Evolutionary conservation across 2,329 filamentous ascomycete species (phyloP).

Genomic region (Ascochyta fabae): DNA sequence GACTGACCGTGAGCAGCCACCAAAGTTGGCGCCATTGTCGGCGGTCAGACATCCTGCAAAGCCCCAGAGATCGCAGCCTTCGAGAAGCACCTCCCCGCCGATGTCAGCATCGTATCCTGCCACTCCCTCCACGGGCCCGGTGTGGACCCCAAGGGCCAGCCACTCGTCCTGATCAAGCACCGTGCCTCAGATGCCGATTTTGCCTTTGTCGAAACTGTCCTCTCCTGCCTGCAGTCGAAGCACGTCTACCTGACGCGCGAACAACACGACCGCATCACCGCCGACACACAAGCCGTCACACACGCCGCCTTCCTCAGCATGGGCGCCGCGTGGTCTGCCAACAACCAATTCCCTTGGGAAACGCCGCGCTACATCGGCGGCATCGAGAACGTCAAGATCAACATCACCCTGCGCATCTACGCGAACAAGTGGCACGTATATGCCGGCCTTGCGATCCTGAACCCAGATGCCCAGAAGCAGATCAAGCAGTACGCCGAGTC

Average conservation of each 20-base stretch:
- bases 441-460: conserved; percentile 93
- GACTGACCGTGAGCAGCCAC: conserved; percentile 67
- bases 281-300: conserved; percentile 96
- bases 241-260: conserved; percentile 85
- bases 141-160: conserved; percentile 87
- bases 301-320: conserved; percentile 95
- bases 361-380: conserved; percentile 93
- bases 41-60: conserved; percentile 98
- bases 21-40: conserved; percentile 92
- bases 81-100: conserved; percentile 81
- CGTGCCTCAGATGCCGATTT: conserved; percentile 80
- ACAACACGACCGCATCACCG: conserved; percentile 95
- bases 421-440: conserved; percentile 99
- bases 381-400: conserved; percentile 99
- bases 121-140: conserved; percentile 95
- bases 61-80: conserved; percentile 94
- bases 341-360: conserved; percentile 96
- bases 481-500: conserved; percentile 93
- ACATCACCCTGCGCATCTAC: conserved; percentile 96
- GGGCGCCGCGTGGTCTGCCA: conserved; percentile 97
- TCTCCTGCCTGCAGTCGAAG: conserved; percentile 84
- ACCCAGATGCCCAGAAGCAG: conserved; percentile 88
- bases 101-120: conserved; percentile 93
- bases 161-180: conserved; percentile 92
- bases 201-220: conserved; percentile 77